Base-by-base conservation (phyloP, 2,329 filamentous ascomycete genomes). In the Beauveria caledonica region DNA sequence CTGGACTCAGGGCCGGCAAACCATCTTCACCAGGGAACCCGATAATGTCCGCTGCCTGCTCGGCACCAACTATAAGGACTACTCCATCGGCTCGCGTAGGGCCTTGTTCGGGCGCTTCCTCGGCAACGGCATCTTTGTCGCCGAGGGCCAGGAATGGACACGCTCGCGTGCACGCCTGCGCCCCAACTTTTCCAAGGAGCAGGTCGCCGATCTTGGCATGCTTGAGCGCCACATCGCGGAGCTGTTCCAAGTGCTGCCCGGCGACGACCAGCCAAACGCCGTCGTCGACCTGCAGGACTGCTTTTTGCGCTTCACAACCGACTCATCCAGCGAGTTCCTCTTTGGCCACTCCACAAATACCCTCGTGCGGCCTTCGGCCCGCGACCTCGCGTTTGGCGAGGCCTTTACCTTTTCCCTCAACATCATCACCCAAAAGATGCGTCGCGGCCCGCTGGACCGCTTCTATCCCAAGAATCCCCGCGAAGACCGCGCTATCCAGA, bases 241-340 rank as follows among this genome's bases (percentile, higher is more conserved):
- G 13, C 71, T 80, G 45, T 70, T 86, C 3, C 40, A 40, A 33
- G 19, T 48, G 39, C 36, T 48, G 15, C 49, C 64, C 4, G 13
- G 17, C 3, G 44, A 23, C 7, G 5, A 13, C 10, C 29, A 33
- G 29, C 4, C 1, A 2, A 15, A 19, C 17, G 48, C 9, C 27
- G 46, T 40, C 6, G 66, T 79, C 3, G 77, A 82, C 55, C 69
- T 82, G 2, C 75, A 77, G 62, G 74, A 75, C 1, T 68, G 81
- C 4, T 77, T 82, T 64, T 74, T 80, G 65, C 74, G 73, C 36
- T 70, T 81, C 33, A 78, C 79, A 1, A 72, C 81, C 54, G 79
- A 82, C 61, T 72, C 75, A 1, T 72, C 78, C 0, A 79, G 78
- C 10, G 74, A 78, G 54, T 85, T 89, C 64, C 75, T 90, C 33